A percentile compares a stretch with the other conserved stretches of the same genome.
phyloP scores from a whole-genome alignment of 2,329 filamentous ascomycete species.

The Epichloe amarillans region DNA sequence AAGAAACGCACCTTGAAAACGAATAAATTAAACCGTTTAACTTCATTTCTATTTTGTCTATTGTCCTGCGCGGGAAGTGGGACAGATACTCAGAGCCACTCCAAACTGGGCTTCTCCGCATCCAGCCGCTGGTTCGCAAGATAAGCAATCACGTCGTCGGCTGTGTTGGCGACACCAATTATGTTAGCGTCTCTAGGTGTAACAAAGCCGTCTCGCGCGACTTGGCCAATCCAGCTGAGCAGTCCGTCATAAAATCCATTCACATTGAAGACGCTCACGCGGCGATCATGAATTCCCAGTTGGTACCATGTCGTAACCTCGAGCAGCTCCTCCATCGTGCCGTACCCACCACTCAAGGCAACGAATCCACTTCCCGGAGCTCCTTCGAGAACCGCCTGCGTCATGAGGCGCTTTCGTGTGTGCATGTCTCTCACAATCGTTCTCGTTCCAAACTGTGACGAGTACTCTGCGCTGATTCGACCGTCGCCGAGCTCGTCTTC shows the following conservation, averaged over 20 bases:
- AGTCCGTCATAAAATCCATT: slow-evolving; percentile 84
- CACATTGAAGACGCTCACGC: slow-evolving; percentile 71
- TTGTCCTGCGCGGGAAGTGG: no score
- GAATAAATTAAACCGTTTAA: no score
- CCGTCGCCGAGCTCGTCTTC: slow-evolving; percentile 48
- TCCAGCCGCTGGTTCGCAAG: not conserved
- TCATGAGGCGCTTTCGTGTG: slow-evolving; percentile 86
- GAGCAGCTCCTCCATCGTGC: slow-evolving; percentile 88
- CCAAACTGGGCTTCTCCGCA: not conserved
- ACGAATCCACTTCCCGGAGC: slow-evolving; percentile 78
- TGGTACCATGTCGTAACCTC: slow-evolving; percentile 89
- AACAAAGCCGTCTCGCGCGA: slow-evolving; percentile 65
- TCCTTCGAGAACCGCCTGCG: slow-evolving; percentile 67
- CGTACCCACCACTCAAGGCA: slow-evolving; percentile 78
- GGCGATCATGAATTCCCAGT: slow-evolving; percentile 70
- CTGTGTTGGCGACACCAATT: not conserved
- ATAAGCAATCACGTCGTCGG: not conserved
- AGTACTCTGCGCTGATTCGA: slow-evolving; percentile 21
- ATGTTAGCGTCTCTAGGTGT: slow-evolving; percentile 9
- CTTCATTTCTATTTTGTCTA: no score
- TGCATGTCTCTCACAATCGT: slow-evolving; percentile 93
- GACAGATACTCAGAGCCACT: not conserved
- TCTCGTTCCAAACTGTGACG: slow-evolving; percentile 59
- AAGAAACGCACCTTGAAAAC: no score
- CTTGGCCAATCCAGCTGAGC: slow-evolving; percentile 62